Base-by-base conservation (phyloP, 495 filamentous ascomycete species). In the Penicillium pulvis region DNA sequence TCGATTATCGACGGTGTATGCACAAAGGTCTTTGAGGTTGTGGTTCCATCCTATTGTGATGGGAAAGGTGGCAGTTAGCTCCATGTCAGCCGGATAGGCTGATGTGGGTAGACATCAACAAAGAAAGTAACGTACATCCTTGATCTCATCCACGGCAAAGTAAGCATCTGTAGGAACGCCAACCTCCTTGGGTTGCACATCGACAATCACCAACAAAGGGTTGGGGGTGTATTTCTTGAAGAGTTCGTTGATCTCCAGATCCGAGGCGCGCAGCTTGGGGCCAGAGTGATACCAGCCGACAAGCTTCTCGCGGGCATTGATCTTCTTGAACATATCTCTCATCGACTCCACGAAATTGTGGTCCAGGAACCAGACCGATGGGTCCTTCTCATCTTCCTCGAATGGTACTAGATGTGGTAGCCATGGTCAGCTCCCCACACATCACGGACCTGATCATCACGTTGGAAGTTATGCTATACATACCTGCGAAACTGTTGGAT, bases 251-350 rank as follows among this genome's bases (percentile, higher is more conserved):
- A 98, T 97, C 80, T 98, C 92, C 65, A 98, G 83, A 83, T 98
- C 94, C 42, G 93, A 96, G 54, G 93, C 95, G 63, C 94, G 87
- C 66, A 98, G 81, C 80, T 98, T 98, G 23, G 94, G 94, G 50
- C 94, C 94, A 9, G 95, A 96, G 75, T 98, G 94, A 76, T 98
- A 98, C 94, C 94, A 98, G 75, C 94, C 94, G 80, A 98, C 93
- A 70, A 98, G 83, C 86, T 98, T 98, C 79, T 98, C 94, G 54
- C 92, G 82, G 56, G 94, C 94, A 81, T 98, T 98, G 80, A 98
- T 92, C 78, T 98, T 98, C 84, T 98, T 98, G 83, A 98, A 98
- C 94, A 98, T 98, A 76, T 98, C 94, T 82, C 93, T 94, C 94
- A 98, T 98, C 62, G 88, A 90, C 76, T 98, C 95, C 73, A 98